These are phyloP conservation scores for Skeletonema potamos DNA, from an alignment of 108 stramenopile genomes.

Conservation along the genomic window DNA sequence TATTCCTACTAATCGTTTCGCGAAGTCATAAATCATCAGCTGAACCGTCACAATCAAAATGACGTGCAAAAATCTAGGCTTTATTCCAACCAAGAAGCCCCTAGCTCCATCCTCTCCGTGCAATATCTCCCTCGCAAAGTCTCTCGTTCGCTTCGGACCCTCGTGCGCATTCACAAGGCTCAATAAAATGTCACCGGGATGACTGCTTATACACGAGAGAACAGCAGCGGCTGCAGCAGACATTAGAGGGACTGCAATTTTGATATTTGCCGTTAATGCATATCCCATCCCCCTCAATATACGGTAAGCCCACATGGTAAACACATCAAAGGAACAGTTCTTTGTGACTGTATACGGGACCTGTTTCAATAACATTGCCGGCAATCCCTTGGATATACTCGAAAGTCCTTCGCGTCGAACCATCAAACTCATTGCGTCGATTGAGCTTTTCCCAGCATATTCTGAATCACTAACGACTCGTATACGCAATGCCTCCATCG, in stretches of 20 bases:
- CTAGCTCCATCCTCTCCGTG: slow-evolving; percentile 42
- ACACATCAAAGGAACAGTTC: slow-evolving; percentile 56
- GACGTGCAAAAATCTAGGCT: slow-evolving; percentile 85
- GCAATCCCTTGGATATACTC: slow-evolving; percentile 57
- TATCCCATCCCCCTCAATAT: slow-evolving; percentile 24
- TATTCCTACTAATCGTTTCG: slow-evolving; percentile 77
- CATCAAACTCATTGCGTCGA: slow-evolving; percentile 53
- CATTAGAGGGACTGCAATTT: slow-evolving; percentile 67
- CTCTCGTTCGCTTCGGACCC: slow-evolving; percentile 46
- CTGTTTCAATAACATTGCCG: slow-evolving; percentile 69
- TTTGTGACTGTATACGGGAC: slow-evolving; percentile 75
- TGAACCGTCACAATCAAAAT: slow-evolving; percentile 88
- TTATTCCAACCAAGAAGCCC: slow-evolving; percentile 76
- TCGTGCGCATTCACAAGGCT: slow-evolving; percentile 74
- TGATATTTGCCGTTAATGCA: slow-evolving; percentile 35
- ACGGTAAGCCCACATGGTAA: slow-evolving; percentile 53
- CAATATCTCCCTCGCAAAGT: slow-evolving; percentile 58
- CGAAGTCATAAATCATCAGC: slow-evolving; percentile 85
- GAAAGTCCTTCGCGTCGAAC: slow-evolving; percentile 60
- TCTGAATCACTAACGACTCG: slow-evolving; percentile 81
- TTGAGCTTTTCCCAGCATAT: slow-evolving; percentile 54
- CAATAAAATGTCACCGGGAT: slow-evolving; percentile 91
- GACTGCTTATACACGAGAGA: slow-evolving; percentile 78
- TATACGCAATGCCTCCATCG: slow-evolving; percentile 88
- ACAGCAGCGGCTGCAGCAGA: slow-evolving; percentile 69